phyloP scores from a whole-genome alignment of 2,329 filamentous ascomycete species.

The Cladosporium sp. region DNA sequence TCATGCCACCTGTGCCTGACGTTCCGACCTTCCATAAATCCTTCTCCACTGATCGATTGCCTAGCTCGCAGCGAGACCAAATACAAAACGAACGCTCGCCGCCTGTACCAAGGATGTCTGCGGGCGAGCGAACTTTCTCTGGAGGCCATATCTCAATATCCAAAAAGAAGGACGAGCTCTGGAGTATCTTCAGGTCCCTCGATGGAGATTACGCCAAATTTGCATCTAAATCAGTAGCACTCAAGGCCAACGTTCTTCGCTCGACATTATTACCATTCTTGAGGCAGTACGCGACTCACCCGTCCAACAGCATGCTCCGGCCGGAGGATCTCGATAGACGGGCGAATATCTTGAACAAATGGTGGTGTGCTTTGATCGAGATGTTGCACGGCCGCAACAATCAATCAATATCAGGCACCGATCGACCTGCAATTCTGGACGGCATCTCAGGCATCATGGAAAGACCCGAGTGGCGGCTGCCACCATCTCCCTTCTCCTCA shows the following conservation, averaged over 20 bases:
- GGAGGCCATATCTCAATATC: constrained; percentile 19
- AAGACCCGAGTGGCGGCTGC: constrained; percentile 78
- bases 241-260: constrained; percentile 73
- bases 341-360: constrained; percentile 76
- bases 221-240: constrained; percentile 64
- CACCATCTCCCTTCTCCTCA: constrained; percentile 64
- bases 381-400: constrained; percentile 72
- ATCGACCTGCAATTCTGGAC: constrained; percentile 75
- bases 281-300: constrained; percentile 62
- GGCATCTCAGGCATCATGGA: constrained; percentile 79
- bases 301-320: constrained; percentile 61
- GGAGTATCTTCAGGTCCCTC: constrained; percentile 63
- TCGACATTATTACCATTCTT: constrained; percentile 72
- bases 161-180: constrained; percentile 66
- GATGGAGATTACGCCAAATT: constrained; percentile 72
- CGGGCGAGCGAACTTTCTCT: constrained; percentile 29
- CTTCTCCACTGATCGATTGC: constrained; percentile 46
- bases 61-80: constrained; percentile 33
- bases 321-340: constrained; percentile 80
- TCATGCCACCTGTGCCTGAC: constrained; percentile 24
- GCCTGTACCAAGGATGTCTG: constrained; percentile 40
- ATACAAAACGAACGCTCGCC: constrained; percentile 35
- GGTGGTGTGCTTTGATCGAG: constrained; percentile 81
- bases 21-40: constrained; percentile 44
- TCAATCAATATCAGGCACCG: constrained; percentile 76